Conservation (phyloP, 2,329 filamentous ascomycete species). For the Seiridium cupressi region DNA sequence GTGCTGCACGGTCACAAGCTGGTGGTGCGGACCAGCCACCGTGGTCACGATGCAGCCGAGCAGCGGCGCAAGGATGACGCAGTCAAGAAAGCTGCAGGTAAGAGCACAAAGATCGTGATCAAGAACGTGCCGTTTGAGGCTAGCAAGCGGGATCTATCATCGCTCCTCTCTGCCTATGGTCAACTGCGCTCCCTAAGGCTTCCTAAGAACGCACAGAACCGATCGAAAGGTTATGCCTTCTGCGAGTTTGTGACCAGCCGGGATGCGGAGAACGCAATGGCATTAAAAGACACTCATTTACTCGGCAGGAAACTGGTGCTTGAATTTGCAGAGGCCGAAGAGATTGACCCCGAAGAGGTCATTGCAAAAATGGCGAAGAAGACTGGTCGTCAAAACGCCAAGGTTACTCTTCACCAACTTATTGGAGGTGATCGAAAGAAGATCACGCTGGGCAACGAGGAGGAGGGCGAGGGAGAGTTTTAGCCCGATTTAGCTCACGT, state of each 20-base stretch:
- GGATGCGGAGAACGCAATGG: conserved; percentile 88
- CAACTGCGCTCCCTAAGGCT: conserved; percentile 89
- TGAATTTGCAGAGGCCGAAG: conserved; percentile 86
- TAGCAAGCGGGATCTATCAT: conserved; percentile 85
- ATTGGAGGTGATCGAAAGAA: conserved; percentile 81
- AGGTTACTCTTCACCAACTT: conserved; percentile 85
- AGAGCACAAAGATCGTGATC: conserved; percentile 90
- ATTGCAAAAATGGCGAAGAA: conserved; percentile 97
- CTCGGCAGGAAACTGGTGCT: conserved; percentile 86
- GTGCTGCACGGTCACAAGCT: conserved; percentile 85
- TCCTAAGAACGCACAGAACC: conserved; percentile 90
- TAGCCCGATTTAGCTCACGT: conserved; percentile 22
- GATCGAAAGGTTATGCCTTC: conserved; percentile 91
- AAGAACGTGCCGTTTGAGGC: conserved; percentile 98
- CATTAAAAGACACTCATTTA: conserved; percentile 89
- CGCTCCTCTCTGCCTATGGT: conserved; percentile 85
- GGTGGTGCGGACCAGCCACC: conserved; percentile 82
- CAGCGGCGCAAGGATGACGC: conserved; percentile 80
- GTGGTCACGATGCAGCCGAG: conserved; percentile 81
- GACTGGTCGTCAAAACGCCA: conserved; percentile 85
- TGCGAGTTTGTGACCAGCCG: conserved; percentile 90
- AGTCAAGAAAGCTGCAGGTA: conserved; percentile 73
- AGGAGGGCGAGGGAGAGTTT: conserved; percentile 50
- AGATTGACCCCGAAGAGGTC: conserved; percentile 90
- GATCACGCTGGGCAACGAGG: conserved; percentile 79